These are phyloP conservation scores for Fagus sylvatica DNA, from an alignment of 306 rosid species.

Conservation along the genomic window DNA sequence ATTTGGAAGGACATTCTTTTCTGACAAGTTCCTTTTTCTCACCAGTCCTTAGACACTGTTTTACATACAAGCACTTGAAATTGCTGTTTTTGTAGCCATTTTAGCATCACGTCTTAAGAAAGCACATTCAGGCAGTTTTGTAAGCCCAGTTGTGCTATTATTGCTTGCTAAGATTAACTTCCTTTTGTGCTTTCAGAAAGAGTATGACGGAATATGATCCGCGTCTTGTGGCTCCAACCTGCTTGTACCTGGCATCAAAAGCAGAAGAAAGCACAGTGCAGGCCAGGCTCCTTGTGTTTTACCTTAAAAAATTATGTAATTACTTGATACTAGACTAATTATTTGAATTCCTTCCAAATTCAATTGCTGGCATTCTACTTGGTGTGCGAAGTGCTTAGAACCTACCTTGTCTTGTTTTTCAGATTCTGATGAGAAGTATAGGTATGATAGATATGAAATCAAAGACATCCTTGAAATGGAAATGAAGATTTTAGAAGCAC, in stretches of 20 bases:
- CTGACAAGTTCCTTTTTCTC: not conserved
- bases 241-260: constrained; percentile 90
- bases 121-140: not conserved
- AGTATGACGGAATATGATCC: constrained; percentile 93
- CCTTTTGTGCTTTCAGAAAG: constrained; percentile 54
- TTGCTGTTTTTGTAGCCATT: not conserved
- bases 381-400: constrained; percentile 25
- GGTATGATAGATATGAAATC: constrained; percentile 76
- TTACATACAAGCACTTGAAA: not conserved
- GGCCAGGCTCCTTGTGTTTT: constrained; percentile 83
- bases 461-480: constrained; percentile 98
- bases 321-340: constrained; percentile 15
- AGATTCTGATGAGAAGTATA: constrained; percentile 84
- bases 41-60: not conserved
- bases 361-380: constrained; percentile 14
- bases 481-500: constrained; percentile 95
- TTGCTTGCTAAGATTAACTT: constrained; percentile 3
- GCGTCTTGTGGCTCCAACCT: constrained; percentile 88
- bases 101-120: not conserved
- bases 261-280: constrained; percentile 95
- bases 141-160: not conserved
- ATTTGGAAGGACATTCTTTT: not conserved
- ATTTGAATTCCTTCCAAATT: constrained; percentile 18
- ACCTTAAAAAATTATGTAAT: constrained; percentile 64
- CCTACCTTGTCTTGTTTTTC: constrained; percentile 24